Percentiles rank a stretch among this genome's conserved stretches.
phyloP scores from a whole-genome alignment of 441 rosid species.

The Erodium chrysanthum region DNA sequence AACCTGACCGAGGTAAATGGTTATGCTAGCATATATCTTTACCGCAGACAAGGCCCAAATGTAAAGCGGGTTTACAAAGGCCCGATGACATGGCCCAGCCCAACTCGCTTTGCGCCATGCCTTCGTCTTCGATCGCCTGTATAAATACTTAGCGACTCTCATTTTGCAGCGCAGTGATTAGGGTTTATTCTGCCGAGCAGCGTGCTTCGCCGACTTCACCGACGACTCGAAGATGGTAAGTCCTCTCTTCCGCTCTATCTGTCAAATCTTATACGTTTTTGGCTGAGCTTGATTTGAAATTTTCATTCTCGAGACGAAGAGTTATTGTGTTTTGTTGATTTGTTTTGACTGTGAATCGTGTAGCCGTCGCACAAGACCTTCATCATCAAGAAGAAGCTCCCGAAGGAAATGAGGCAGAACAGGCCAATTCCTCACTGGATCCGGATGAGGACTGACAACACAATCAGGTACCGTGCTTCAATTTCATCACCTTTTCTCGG shows the following conservation, averaged over 20 bases:
- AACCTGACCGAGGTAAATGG: no score
- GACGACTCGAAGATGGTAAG: not conserved
- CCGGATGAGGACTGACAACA: slow-evolving; percentile 9
- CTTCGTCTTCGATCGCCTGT: not conserved
- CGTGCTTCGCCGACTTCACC: not conserved
- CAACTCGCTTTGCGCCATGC: not conserved
- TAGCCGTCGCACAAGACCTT: slow-evolving; percentile 6
- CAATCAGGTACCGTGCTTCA: not conserved
- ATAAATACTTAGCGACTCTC: not conserved
- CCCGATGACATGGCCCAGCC: not conserved
- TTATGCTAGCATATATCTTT: no score
- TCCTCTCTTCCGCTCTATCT: not conserved
- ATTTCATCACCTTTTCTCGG: not conserved
- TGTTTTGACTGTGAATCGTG: not conserved
- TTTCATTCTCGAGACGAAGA: not conserved
- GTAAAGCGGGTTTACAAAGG: not conserved
- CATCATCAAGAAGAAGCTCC: slow-evolving; percentile 12
- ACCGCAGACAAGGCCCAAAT: no score
- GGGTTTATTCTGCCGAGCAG: not conserved
- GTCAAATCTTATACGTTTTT: not conserved
- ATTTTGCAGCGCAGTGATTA: not conserved
- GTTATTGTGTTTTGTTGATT: no score
- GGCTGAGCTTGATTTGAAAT: not conserved
- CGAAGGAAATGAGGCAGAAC: slow-evolving; percentile 11
- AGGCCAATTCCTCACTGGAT: slow-evolving; percentile 13